Conservation (phyloP, 768 basidiomycete genomes). For the Amylocystis lapponica region DNA sequence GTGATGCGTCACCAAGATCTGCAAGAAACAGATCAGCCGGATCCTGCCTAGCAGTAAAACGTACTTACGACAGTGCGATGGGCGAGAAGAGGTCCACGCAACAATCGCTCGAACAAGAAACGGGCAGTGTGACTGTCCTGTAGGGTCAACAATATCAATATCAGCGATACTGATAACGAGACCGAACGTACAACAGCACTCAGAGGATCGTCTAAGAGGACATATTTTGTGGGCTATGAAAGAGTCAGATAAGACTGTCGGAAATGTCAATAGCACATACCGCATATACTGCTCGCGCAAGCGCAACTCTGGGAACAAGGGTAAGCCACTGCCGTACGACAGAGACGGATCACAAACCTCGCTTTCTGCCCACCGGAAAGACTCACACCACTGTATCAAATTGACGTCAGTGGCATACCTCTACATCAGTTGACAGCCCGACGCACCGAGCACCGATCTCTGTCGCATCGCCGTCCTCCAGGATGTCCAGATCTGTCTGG, state of each 20-base stretch:
- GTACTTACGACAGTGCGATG: slow-evolving; percentile 63
- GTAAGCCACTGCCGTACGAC: not conserved
- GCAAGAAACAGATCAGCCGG: not conserved
- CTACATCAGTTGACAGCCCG: slow-evolving; percentile 1
- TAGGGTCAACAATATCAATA: slow-evolving; percentile 1
- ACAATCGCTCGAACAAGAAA: slow-evolving; percentile 54
- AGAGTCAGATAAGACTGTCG: not conserved
- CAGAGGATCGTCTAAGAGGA: slow-evolving; percentile 76
- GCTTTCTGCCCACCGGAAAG: slow-evolving; percentile 83
- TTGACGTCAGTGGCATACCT: not conserved
- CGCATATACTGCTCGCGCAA: slow-evolving; percentile 80
- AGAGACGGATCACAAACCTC: slow-evolving; percentile 30
- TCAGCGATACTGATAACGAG: slow-evolving; percentile 5
- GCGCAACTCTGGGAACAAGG: slow-evolving; percentile 50
- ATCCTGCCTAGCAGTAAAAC: not conserved
- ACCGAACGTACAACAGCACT: slow-evolving; percentile 67
- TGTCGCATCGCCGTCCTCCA: slow-evolving; percentile 84
- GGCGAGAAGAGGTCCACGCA: slow-evolving; percentile 59
- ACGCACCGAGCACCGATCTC: slow-evolving; percentile 70
- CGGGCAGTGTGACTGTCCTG: slow-evolving; percentile 68
- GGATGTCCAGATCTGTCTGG: slow-evolving; percentile 68
- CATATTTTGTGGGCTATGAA: slow-evolving; percentile 28
- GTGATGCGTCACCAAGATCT: slow-evolving; percentile 79
- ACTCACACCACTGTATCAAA: slow-evolving; percentile 51
- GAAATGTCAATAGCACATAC: slow-evolving; percentile 37